These are phyloP conservation scores for Carnegiea gigantea DNA, from an alignment of 179 eudicot species.

Conservation along the genomic window DNA sequence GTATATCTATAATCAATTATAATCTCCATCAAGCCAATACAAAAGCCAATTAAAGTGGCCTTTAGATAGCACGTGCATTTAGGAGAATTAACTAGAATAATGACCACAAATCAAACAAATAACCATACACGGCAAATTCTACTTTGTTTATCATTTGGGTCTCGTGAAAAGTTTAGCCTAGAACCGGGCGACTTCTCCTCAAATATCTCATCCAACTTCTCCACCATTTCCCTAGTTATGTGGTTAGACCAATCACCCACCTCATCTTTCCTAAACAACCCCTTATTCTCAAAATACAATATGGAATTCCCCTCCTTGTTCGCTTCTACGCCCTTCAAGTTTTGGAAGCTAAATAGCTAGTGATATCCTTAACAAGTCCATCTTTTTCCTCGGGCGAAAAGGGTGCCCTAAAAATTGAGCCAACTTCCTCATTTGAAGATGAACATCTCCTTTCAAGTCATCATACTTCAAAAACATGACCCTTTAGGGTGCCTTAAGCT, in stretches of 20 bases:
- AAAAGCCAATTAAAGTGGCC: too few relatives aligned
- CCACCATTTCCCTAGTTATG: conserved; percentile 42
- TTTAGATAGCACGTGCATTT: too few relatives aligned
- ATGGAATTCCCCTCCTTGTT: conserved; percentile 46
- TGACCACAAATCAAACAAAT: too few relatives aligned
- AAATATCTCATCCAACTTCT: conserved; percentile 30
- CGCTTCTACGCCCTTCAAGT: conserved; percentile 47
- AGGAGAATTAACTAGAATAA: neutral
- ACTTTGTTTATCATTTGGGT: neutral
- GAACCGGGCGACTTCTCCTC: conserved; percentile 48
- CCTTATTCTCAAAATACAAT: conserved; percentile 33
- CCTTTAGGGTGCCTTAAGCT: conserved; percentile 41
- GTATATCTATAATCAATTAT: too few relatives aligned
- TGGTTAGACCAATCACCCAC: conserved; percentile 62
- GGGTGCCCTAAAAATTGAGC: conserved; percentile 51
- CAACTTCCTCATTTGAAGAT: conserved; percentile 38
- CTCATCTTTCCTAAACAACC: conserved; percentile 57
- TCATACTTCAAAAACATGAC: conserved; percentile 66
- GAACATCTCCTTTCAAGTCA: conserved; percentile 42
- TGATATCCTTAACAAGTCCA: conserved; percentile 40
- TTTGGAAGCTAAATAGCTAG: conserved; percentile 51
- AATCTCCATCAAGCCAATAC: too few relatives aligned
- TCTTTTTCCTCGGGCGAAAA: conserved; percentile 36
- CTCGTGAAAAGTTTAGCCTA: conserved; percentile 25
- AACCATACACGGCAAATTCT: too few relatives aligned